A percentile compares a stretch with the other conserved stretches of the same genome.
Conservation (phyloP, 345 rosid species). For the Brassica cretica region DNA sequence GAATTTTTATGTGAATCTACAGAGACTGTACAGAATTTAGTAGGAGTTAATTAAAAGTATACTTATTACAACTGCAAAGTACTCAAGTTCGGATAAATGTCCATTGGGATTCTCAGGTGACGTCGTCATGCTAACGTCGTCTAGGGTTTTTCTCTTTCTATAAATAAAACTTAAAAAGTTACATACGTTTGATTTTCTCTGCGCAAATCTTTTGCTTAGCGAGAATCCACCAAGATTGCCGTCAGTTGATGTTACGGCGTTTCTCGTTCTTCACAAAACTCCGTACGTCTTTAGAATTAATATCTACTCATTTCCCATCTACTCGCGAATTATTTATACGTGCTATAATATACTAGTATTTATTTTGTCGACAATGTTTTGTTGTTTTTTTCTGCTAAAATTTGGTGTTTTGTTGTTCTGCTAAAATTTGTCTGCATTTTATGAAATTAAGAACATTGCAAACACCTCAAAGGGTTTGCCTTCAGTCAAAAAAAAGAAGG, state of each 20-base stretch:
- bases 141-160: not conserved
- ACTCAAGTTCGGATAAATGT: conserved; percentile 29
- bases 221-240: conserved; percentile 34
- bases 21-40: conserved; percentile 12
- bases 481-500: not conserved
- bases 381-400: no score
- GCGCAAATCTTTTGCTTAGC: conserved; percentile 43
- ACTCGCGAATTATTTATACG: conserved; percentile 1
- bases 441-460: not conserved
- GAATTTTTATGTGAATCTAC: not conserved
- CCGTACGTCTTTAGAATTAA: conserved; percentile 19
- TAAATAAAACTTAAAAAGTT: not conserved
- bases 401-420: no score
- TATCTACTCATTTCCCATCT: not conserved
- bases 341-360: not conserved
- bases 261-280: conserved; percentile 40
- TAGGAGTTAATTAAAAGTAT: conserved; percentile 22
- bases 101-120: conserved; percentile 28
- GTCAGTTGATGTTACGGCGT: conserved; percentile 45
- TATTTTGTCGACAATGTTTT: no score
- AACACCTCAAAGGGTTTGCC: not conserved
- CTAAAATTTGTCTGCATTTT: not conserved
- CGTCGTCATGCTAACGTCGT: conserved; percentile 44
- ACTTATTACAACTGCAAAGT: conserved; percentile 19
- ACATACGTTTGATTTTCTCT: conserved; percentile 33